A percentile compares a stretch with the other conserved stretches of the same genome.
Conservation (phyloP, 169 alveolate species). For the Plasmodium vinckei region DNA sequence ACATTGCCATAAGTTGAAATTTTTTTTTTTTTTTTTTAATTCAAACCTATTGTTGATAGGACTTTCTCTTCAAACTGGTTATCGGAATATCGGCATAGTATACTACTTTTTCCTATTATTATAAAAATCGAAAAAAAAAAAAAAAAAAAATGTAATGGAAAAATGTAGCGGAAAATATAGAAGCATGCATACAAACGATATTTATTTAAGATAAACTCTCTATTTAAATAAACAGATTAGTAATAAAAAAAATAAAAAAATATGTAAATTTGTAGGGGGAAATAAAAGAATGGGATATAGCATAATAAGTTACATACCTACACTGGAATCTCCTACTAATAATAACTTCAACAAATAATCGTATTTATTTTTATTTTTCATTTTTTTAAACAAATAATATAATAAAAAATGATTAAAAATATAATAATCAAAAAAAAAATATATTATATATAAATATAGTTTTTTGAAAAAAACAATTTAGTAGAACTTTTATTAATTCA, state of each 20-base stretch:
- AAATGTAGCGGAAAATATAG: no score
- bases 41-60: conserved; percentile 87
- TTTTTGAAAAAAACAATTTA: neutral
- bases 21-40: neutral
- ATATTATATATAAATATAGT: neutral
- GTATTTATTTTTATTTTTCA: conserved; percentile 62
- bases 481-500: no score
- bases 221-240: neutral
- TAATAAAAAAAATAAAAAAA: neutral
- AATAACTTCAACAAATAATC: conserved; percentile 97
- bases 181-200: neutral
- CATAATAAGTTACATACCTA: conserved; percentile 93
- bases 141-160: neutral
- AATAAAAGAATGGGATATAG: conserved; percentile 84
- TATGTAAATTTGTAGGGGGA: conserved; percentile 88
- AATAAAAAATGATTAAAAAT: conserved; percentile 1
- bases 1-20: neutral
- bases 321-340: conserved; percentile 98
- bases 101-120: conserved; percentile 79
- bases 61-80: conserved; percentile 85
- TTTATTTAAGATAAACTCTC: conserved; percentile 80
- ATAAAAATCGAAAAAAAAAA: neutral
- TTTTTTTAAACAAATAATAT: conserved; percentile 22
- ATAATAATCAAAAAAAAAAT: neutral
- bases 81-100: conserved; percentile 87